Conservation (phyloP, 306 rosid genomes). For the Quercus aquifolioides region DNA sequence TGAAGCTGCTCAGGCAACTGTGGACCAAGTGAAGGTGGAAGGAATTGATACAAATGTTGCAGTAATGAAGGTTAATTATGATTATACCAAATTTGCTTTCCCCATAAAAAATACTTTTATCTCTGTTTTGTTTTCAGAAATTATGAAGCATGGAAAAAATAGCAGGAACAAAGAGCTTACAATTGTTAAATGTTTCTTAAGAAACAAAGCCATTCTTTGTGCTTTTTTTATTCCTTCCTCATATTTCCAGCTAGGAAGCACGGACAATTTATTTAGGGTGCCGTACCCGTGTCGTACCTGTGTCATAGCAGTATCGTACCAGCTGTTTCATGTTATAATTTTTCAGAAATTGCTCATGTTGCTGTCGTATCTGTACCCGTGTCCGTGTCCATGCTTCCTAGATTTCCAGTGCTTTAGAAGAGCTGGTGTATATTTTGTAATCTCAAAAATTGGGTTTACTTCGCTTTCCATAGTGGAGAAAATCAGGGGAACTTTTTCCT, state of each 20-base stretch:
- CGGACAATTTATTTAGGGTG: no score
- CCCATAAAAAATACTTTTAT: slow-evolving; percentile 2
- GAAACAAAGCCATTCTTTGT: slow-evolving; percentile 8
- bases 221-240: slow-evolving; percentile 1
- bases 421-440: not conserved
- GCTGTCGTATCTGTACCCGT: no score
- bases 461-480: not conserved
- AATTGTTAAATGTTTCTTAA: slow-evolving; percentile 1
- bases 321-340: no score
- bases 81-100: slow-evolving; percentile 16
- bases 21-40: slow-evolving; percentile 90
- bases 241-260: no score
- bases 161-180: not conserved
- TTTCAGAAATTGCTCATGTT: no score
- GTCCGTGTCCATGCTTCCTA: no score
- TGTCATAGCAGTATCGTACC: no score
- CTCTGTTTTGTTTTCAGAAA: slow-evolving; percentile 19
- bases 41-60: slow-evolving; percentile 95
- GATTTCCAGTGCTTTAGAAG: not conserved
- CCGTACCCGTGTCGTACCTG: no score
- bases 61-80: slow-evolving; percentile 77
- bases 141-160: slow-evolving; percentile 4
- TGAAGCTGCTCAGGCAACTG: slow-evolving; percentile 89
- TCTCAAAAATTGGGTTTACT: not conserved
- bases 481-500: not conserved